Conservation (phyloP, 345 rosid genomes). For the Murraya paniculata region DNA sequence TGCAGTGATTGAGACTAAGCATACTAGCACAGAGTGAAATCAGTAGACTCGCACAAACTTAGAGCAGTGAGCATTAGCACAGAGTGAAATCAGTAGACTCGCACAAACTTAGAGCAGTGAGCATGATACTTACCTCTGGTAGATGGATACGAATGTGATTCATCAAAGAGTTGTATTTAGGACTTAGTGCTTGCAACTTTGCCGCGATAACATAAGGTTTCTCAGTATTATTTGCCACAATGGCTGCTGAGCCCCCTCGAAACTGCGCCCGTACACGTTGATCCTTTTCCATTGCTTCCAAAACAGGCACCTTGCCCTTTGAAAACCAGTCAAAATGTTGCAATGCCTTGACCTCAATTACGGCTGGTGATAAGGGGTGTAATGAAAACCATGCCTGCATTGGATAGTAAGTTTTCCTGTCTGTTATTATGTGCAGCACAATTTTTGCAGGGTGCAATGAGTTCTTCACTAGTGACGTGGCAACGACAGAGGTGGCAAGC, state of each 20-base stretch:
- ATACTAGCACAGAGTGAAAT: not conserved
- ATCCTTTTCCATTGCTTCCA: constrained; percentile 98
- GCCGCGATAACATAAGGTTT: constrained; percentile 81
- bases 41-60: not conserved
- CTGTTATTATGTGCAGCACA: constrained; percentile 89
- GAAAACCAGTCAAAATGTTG: constrained; percentile 97
- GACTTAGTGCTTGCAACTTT: constrained; percentile 91
- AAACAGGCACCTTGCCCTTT: constrained; percentile 89
- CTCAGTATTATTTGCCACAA: constrained; percentile 61
- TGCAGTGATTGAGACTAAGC: not conserved
- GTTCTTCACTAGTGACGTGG: constrained; percentile 64
- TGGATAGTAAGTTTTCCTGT: constrained; percentile 83
- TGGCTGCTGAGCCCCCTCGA: constrained; percentile 93
- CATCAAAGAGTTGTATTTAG: constrained; percentile 90
- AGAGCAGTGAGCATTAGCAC: not conserved
- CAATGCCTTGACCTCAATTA: constrained; percentile 91
- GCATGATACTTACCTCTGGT: constrained; percentile 62
- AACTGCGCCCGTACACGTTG: constrained; percentile 80
- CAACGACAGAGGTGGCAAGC: constrained; percentile 91
- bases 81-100: not conserved
- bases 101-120: not conserved
- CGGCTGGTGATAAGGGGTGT: constrained; percentile 76
- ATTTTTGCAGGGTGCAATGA: constrained; percentile 60
- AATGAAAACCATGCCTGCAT: constrained; percentile 99
- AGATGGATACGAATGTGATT: constrained; percentile 92